Evolutionary conservation across 2,329 filamentous ascomycete genomes (phyloP).

Genomic region (Penicillium sp.): DNA sequence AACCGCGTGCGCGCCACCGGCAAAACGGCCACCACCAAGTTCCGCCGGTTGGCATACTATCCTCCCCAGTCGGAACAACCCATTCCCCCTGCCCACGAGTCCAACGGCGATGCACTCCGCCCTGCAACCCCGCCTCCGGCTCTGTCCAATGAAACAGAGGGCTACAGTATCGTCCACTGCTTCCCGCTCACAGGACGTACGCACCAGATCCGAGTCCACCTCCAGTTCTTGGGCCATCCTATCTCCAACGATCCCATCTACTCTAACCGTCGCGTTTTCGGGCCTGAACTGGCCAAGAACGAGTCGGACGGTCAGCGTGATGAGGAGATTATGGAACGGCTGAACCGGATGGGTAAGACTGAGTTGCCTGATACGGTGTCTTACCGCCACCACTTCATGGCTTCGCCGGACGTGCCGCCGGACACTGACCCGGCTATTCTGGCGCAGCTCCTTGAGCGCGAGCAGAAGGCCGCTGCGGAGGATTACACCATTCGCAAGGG

Average conservation of each 20-base stretch:
- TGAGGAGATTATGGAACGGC: conserved; percentile 81
- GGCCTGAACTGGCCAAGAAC: conserved; percentile 68
- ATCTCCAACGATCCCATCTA: conserved; percentile 99
- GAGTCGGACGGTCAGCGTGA: conserved; percentile 72
- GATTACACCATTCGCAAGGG: conserved; percentile 86
- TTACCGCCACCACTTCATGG: conserved; percentile 63
- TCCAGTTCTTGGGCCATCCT: conserved; percentile 91
- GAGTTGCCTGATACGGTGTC: conserved; percentile 87
- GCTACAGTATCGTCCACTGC: conserved; percentile 93
- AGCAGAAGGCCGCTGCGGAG: conserved; percentile 80
- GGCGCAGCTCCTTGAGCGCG: conserved; percentile 43
- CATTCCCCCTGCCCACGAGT: neutral
- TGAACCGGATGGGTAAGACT: conserved; percentile 89
- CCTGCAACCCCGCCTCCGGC: conserved; percentile 34
- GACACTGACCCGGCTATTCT: conserved; percentile 38
- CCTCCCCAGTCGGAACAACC: conserved; percentile 43
- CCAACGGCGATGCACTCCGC: conserved; percentile 14
- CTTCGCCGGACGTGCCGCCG: conserved; percentile 37
- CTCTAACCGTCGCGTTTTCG: conserved; percentile 90
- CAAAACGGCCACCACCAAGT: conserved; percentile 85
- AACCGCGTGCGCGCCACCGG: conserved; percentile 94
- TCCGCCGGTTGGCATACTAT: conserved; percentile 91
- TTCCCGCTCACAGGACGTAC: conserved; percentile 90
- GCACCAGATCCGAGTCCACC: conserved; percentile 90
- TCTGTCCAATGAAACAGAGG: conserved; percentile 54